phyloP scores from a whole-genome alignment of 202 grass and related monocot genomes.

The Setaria viridis region DNA sequence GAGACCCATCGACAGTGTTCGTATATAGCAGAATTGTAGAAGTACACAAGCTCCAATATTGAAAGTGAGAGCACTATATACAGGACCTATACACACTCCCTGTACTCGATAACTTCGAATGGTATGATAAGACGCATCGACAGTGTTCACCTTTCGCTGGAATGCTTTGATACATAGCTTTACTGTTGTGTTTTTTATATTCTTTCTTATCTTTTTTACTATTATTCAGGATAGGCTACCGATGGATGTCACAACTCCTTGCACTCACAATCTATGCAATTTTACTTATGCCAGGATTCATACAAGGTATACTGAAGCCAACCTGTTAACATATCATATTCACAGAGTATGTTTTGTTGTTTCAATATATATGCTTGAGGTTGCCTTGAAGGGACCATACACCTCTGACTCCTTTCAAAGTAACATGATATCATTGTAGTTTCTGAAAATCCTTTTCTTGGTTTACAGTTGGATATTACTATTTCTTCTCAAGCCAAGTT shows the following conservation, averaged over 20 bases:
- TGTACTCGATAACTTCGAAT: conserved; percentile 4
- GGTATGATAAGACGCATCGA: background rate
- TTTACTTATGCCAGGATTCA: conserved; percentile 93
- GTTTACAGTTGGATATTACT: conserved; percentile 91
- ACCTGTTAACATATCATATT: conserved; percentile 1
- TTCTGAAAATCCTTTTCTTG: conserved; percentile 46
- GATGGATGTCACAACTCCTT: conserved; percentile 87
- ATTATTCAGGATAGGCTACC: conserved; percentile 87
- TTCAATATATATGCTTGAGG: background rate
- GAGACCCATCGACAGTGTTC: background rate
- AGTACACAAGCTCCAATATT: background rate
- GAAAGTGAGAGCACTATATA: background rate
- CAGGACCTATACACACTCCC: background rate
- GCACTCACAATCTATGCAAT: conserved; percentile 82
- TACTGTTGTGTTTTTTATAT: conserved; percentile 17
- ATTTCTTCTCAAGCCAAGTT: conserved; percentile 95
- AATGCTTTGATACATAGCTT: background rate
- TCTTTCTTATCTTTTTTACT: conserved; percentile 34
- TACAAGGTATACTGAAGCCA: conserved; percentile 69
- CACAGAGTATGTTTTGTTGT: conserved; percentile 6
- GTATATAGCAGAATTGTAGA: no score
- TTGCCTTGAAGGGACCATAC: conserved; percentile 30
- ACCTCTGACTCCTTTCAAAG: conserved; percentile 1
- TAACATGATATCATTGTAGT: conserved; percentile 1
- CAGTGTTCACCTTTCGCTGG: background rate